Base-by-base conservation (phyloP, 2,329 filamentous ascomycete genomes). In the Biscogniauxia sp. region DNA sequence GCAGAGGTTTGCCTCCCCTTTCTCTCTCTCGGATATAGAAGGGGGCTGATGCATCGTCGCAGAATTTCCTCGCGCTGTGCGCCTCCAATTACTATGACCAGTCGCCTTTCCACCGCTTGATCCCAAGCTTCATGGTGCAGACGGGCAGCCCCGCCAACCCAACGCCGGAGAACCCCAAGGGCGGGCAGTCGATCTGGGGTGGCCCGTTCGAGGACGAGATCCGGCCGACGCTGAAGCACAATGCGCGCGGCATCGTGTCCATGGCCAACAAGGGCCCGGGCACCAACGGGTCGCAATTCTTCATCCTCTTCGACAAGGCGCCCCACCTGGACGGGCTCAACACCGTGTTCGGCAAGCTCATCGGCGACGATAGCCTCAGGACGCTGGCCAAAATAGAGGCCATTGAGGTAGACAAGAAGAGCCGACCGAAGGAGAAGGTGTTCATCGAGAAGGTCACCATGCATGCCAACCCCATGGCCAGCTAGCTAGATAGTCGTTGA, bases 61-160 rank as follows among this genome's bases (percentile, higher is more conserved):
- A 92, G 88, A 96, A 96, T 80, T 96, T 96, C 77, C 87, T 96
- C 67, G 91, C 91, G 57, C 88, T 95, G 64, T 93, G 90, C 80
- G 91, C 90, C 55, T 92, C 90, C 9, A 82, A 82, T 70, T 92
- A 90, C 80, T 95, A 93, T 79, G 80, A 91, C 73, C 76, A 77
- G 70, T 92, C 89, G 23, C 88, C 88, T 63, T 90, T 95, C 76
- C 91, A 95, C 80, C 88, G 91, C 56, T 81, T 91, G 64, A 93
- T 95, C 61, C 88, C 91, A 9, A 80, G 81, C 63, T 96, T 96
- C 82, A 95, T 96, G 84, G 80, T 87, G 20, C 91, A 95, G 76
- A 87, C 88, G 19, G 91, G 91, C 68, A 88, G 81, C 1, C 87
- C 87, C 1, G 82, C 83, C 20, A 73, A 79, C 32, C 82, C 74